Percentiles rank a stretch among this genome's conserved stretches.
Conservation (phyloP, 2,329 filamentous ascomycete genomes). For the Cordyceps fumosorosea region DNA sequence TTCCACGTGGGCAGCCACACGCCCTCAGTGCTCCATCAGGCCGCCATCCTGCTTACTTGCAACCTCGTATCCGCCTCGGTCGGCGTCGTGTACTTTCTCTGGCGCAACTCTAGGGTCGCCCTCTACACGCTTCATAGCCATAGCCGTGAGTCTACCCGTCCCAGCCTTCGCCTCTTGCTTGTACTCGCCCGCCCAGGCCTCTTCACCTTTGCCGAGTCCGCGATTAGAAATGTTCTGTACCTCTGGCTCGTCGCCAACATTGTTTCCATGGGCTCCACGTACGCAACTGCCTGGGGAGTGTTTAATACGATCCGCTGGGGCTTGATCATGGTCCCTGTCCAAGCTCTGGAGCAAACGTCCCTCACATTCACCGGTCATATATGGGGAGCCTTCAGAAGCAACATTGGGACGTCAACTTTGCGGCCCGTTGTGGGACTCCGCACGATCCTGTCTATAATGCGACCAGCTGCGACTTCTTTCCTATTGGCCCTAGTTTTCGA, state of each 20-base stretch:
- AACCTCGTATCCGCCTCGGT: conserved; percentile 46
- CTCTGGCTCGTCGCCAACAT: conserved; percentile 64
- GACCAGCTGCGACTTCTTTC: conserved; percentile 48
- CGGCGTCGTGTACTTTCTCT: conserved; percentile 55
- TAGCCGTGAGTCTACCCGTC: conserved; percentile 19
- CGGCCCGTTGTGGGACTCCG: conserved; percentile 16
- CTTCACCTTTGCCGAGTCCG: conserved; percentile 57
- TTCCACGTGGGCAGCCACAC: conserved; percentile 50
- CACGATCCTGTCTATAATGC: conserved; percentile 32
- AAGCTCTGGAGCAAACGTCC: conserved; percentile 58
- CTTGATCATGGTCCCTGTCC: conserved; percentile 65
- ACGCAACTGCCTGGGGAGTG: conserved; percentile 66
- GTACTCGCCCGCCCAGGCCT: conserved; percentile 51
- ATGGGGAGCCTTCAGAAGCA: conserved; percentile 49
- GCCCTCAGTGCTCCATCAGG: conserved; percentile 59
- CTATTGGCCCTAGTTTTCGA: conserved; percentile 51
- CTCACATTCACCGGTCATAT: conserved; percentile 59
- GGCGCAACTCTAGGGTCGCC: background rate
- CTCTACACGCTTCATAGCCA: background rate
- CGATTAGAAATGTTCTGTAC: conserved; percentile 61
- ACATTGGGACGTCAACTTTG: conserved; percentile 19
- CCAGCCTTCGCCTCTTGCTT: conserved; percentile 37
- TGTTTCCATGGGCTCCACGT: conserved; percentile 54
- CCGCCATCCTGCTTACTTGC: conserved; percentile 55
- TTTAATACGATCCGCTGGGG: conserved; percentile 73